Conservation (phyloP, 179 eudicot species). For the Carnegiea gigantea region DNA sequence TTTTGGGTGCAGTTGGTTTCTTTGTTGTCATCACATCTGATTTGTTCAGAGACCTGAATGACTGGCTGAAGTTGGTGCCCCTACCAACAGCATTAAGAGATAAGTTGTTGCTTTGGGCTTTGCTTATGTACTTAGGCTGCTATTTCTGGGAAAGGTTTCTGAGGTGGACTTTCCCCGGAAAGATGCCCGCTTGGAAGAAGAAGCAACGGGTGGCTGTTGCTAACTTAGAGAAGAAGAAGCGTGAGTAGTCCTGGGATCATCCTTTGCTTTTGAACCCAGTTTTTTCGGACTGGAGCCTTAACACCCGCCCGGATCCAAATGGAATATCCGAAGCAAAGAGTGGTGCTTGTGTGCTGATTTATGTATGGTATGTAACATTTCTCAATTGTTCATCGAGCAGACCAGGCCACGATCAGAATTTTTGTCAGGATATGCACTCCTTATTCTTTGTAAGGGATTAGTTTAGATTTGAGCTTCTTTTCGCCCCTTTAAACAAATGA, state of each 20-base stretch:
- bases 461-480: conserved; percentile 1
- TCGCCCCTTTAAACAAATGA: background rate
- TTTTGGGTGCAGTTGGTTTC: conserved; percentile 68
- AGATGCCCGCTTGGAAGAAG: conserved; percentile 83
- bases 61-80: conserved; percentile 81
- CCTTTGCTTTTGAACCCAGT: background rate
- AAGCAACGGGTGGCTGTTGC: conserved; percentile 59
- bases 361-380: conserved; percentile 9
- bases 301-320: background rate
- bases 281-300: background rate
- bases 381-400: background rate
- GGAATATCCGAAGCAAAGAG: background rate
- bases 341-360: background rate
- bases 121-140: conserved; percentile 61
- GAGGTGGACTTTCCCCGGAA: conserved; percentile 96
- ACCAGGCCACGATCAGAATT: conserved; percentile 8
- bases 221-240: conserved; percentile 51
- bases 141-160: conserved; percentile 77
- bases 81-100: conserved; percentile 64
- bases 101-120: conserved; percentile 75
- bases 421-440: conserved; percentile 28
- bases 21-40: conserved; percentile 81
- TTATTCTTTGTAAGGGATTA: background rate
- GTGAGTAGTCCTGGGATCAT: conserved; percentile 6
- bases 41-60: conserved; percentile 74